These are phyloP conservation scores for Apiotrichum mycotoxinovorans DNA, from an alignment of 1,284 basidiomycete genomes.

Conservation along the genomic window DNA sequence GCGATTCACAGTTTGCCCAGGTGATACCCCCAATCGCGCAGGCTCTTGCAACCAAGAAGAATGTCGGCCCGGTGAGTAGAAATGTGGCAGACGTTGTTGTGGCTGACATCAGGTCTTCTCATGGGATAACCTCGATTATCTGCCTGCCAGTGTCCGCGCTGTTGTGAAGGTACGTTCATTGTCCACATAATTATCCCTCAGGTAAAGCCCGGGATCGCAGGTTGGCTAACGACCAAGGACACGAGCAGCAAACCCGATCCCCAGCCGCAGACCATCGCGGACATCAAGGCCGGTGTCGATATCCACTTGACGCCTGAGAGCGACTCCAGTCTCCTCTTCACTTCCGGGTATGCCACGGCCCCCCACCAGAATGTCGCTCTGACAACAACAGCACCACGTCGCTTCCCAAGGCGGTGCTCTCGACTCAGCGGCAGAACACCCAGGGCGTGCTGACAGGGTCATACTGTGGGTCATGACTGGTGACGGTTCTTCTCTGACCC, in stretches of 20 bases:
- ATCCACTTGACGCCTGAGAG: slow-evolving; percentile 32
- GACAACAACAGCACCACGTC: slow-evolving; percentile 28
- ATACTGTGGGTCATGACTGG: slow-evolving; percentile 32
- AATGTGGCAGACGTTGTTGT: no score
- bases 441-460: slow-evolving; percentile 34
- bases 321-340: slow-evolving; percentile 44
- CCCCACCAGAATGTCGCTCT: slow-evolving; percentile 36
- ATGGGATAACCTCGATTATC: not conserved
- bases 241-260: not conserved
- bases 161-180: not conserved
- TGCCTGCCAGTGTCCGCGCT: not conserved
- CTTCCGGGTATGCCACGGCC: slow-evolving; percentile 19
- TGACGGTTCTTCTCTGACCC: no score
- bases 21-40: not conserved
- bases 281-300: not conserved
- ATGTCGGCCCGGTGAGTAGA: no score
- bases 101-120: not conserved
- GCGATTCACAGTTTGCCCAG: slow-evolving; percentile 26
- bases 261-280: not conserved
- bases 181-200: no score
- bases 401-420: slow-evolving; percentile 40
- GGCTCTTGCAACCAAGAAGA: not conserved
- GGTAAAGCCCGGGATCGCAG: no score
- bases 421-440: slow-evolving; percentile 37
- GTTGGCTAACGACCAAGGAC: no score